Evolutionary conservation across 2,329 filamentous ascomycete genomes (phyloP).

Genomic region (Epichloe sylvatica): DNA sequence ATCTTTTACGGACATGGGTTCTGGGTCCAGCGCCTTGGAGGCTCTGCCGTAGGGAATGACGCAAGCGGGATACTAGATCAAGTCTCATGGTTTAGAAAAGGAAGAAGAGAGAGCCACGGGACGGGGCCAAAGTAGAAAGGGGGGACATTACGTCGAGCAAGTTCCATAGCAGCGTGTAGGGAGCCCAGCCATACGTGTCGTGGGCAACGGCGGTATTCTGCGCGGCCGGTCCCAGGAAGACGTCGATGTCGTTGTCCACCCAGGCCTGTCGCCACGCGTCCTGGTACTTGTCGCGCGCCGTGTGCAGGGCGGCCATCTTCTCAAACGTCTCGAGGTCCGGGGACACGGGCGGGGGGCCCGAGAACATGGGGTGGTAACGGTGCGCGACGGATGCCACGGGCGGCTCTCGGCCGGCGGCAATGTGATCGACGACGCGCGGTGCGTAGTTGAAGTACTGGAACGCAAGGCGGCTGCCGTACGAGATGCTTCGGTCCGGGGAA

Average conservation of each 20-base stretch:
- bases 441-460: constrained; percentile 1
- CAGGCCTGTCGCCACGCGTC: constrained; percentile 28
- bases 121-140: background rate
- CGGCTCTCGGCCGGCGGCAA: background rate
- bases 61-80: constrained; percentile 33
- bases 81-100: background rate
- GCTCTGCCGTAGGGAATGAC: constrained; percentile 32
- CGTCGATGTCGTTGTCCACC: constrained; percentile 31
- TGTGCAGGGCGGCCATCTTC: constrained; percentile 13
- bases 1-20: constrained; percentile 2
- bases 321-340: constrained; percentile 19
- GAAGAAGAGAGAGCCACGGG: background rate
- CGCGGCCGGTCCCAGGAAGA: constrained; percentile 33
- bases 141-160: constrained; percentile 28
- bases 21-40: constrained; percentile 1
- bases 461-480: constrained; percentile 6
- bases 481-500: constrained; percentile 7
- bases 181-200: constrained; percentile 32
- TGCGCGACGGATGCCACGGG: background rate
- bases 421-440: background rate
- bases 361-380: background rate
- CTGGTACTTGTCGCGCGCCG: constrained; percentile 15
- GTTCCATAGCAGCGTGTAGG: constrained; percentile 37
- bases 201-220: constrained; percentile 37
- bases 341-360: constrained; percentile 1